These are phyloP conservation scores for Ettlia oleoabundans DNA, from an alignment of 139 green algal species.

Conservation along the genomic window DNA sequence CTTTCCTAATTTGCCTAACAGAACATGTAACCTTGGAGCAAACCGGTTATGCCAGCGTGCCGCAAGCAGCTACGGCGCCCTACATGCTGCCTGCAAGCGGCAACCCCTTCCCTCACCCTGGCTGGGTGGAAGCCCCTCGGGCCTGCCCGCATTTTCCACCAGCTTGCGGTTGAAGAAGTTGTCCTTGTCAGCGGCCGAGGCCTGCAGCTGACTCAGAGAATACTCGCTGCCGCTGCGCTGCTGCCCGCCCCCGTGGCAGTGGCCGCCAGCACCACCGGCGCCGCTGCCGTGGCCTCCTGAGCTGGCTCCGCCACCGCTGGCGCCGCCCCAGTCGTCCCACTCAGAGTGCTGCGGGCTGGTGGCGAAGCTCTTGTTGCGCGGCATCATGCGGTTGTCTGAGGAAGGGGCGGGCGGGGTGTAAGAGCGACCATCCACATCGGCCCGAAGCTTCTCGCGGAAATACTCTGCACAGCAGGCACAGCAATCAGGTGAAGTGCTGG, in stretches of 20 bases:
- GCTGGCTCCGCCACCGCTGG: not conserved
- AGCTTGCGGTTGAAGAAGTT: constrained; percentile 88
- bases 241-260: not conserved
- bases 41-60: too few species aligned
- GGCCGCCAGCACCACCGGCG: not conserved
- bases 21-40: too few species aligned
- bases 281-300: too few species aligned
- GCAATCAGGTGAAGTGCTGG: too few species aligned
- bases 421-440: constrained; percentile 77
- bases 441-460: constrained; percentile 88
- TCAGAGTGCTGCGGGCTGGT: constrained; percentile 45
- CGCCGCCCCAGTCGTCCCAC: constrained; percentile 86
- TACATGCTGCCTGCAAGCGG: too few species aligned
- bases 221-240: constrained; percentile 57
- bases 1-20: too few species aligned
- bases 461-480: constrained; percentile 66
- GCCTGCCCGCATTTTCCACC: constrained; percentile 84
- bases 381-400: constrained; percentile 21
- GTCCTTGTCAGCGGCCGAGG: constrained; percentile 86
- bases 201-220: constrained; percentile 69
- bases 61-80: too few species aligned
- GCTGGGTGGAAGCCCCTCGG: constrained; percentile 85
- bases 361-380: constrained; percentile 20
- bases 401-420: constrained; percentile 75
- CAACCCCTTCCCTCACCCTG: too few species aligned